A percentile compares a stretch with the other conserved stretches of the same genome.
phyloP scores from a whole-genome alignment of 1,284 basidiomycete genomes.

The Cutaneotrichosporon sp. region DNA sequence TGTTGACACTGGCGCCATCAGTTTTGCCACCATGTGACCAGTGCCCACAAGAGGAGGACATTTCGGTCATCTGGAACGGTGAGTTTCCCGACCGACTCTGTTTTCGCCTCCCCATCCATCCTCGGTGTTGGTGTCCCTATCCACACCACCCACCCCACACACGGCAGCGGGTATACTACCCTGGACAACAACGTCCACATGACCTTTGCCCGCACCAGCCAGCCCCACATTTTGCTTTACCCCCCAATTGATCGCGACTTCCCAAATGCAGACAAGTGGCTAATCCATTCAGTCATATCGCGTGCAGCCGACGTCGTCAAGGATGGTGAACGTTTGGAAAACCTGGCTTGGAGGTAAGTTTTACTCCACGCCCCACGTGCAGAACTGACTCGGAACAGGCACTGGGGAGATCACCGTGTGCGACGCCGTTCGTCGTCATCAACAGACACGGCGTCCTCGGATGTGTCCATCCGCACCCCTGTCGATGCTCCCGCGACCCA shows the following conservation, averaged over 20 bases:
- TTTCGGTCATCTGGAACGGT: slow-evolving; percentile 19
- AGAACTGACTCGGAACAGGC: slow-evolving; percentile 15
- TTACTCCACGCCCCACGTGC: not conserved
- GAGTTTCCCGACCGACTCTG: not conserved
- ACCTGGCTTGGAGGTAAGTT: slow-evolving; percentile 41
- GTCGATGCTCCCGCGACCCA: slow-evolving; percentile 10
- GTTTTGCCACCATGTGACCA: slow-evolving; percentile 2
- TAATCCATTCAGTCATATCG: slow-evolving; percentile 30
- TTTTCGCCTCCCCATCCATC: not conserved
- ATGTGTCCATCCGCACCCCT: slow-evolving; percentile 27
- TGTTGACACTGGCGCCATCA: slow-evolving; percentile 10
- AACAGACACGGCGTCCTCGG: slow-evolving; percentile 24
- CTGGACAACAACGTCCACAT: not conserved
- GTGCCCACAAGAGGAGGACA: slow-evolving; percentile 13
- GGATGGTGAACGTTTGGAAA: slow-evolving; percentile 42
- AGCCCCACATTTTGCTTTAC: not conserved
- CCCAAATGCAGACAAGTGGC: not conserved
- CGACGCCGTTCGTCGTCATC: slow-evolving; percentile 26
- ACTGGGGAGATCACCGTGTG: slow-evolving; percentile 29
- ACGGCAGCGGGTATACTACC: not conserved
- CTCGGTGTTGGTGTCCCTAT: not conserved
- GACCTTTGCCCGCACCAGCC: not conserved
- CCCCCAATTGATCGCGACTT: not conserved
- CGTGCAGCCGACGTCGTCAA: slow-evolving; percentile 43
- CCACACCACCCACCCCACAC: not conserved